Evolutionary conservation across 148 eudicot species (phyloP).

Genomic region (Rhododendron vialii): DNA sequence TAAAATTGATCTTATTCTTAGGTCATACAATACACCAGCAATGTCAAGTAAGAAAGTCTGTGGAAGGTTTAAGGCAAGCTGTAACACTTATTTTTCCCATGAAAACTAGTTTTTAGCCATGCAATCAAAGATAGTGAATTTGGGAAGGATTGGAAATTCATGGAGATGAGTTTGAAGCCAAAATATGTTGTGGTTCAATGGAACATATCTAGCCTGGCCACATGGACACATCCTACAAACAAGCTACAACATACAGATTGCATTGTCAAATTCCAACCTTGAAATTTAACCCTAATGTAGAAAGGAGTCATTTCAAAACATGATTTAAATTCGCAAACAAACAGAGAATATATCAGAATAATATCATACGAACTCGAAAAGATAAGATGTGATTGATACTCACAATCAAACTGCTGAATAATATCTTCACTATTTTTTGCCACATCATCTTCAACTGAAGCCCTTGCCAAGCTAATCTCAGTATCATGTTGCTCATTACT

Average conservation of each 20-base stretch:
- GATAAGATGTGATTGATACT: conserved; percentile 18
- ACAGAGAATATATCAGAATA: background rate
- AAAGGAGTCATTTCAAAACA: background rate
- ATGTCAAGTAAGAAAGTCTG: background rate
- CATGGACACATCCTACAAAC: background rate
- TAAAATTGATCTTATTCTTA: background rate
- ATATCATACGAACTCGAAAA: background rate
- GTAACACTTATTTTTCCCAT: background rate
- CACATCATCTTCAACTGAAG: conserved; percentile 60
- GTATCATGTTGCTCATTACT: conserved; percentile 58
- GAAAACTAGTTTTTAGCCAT: background rate
- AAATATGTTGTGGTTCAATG: background rate
- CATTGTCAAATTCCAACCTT: background rate
- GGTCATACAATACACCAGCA: background rate
- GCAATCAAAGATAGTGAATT: background rate
- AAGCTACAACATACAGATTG: background rate
- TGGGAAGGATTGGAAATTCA: background rate
- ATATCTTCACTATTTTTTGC: conserved; percentile 49
- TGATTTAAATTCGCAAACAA: background rate
- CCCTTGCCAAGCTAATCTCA: conserved; percentile 60
- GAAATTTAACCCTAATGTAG: background rate
- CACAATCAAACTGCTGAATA: conserved; percentile 48
- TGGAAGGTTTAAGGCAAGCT: background rate
- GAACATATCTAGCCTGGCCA: background rate
- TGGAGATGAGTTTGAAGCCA: background rate